Conservation (phyloP, 2,329 filamentous ascomycete genomes). For the Didymella arachidicola region DNA sequence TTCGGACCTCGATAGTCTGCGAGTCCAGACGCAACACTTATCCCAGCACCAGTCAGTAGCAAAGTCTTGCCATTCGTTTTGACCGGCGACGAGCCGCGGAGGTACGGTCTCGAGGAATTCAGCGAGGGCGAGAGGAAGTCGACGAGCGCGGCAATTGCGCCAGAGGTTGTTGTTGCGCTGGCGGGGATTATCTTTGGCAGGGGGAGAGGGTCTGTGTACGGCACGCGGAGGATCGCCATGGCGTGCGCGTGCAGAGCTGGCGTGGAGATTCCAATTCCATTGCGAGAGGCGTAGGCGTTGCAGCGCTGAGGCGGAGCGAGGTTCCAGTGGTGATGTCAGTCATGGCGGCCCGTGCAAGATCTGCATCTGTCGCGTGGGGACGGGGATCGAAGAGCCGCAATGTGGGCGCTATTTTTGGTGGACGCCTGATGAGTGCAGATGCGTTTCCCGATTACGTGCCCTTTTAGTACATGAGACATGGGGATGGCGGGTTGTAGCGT, state of each 20-base stretch:
- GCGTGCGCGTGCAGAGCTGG: slow-evolving; percentile 15
- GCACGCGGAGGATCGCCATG: slow-evolving; percentile 83
- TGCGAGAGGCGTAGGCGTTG: slow-evolving; percentile 12
- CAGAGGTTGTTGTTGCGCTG: slow-evolving; percentile 72
- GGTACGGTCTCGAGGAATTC: slow-evolving; percentile 15
- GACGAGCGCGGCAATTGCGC: slow-evolving; percentile 78
- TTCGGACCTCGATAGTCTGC: slow-evolving; percentile 90
- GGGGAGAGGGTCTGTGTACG: slow-evolving; percentile 84
- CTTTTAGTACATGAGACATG: slow-evolving; percentile 3
- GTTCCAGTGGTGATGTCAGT: slow-evolving; percentile 27
- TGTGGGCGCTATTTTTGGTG: slow-evolving; percentile 25
- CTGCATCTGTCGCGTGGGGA: slow-evolving; percentile 9
- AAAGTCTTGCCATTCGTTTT: slow-evolving; percentile 64
- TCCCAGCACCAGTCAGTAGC: slow-evolving; percentile 81
- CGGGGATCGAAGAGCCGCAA: slow-evolving; percentile 17
- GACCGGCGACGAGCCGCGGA: slow-evolving; percentile 14
- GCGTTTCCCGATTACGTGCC: not conserved
- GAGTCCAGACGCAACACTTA: slow-evolving; percentile 90
- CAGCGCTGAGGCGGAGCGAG: slow-evolving; percentile 13
- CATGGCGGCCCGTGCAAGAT: slow-evolving; percentile 15
- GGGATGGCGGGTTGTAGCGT: not conserved
- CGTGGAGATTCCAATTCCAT: slow-evolving; percentile 11
- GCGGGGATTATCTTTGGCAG: slow-evolving; percentile 76
- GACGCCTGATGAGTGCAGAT: slow-evolving; percentile 1
- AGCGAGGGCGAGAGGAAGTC: slow-evolving; percentile 71